Evolutionary conservation across 1,139 yeast species (phyloP), one percentile per base, ranked within the genome.

Genomic region (Magnusiomyces magnusii): DNA sequence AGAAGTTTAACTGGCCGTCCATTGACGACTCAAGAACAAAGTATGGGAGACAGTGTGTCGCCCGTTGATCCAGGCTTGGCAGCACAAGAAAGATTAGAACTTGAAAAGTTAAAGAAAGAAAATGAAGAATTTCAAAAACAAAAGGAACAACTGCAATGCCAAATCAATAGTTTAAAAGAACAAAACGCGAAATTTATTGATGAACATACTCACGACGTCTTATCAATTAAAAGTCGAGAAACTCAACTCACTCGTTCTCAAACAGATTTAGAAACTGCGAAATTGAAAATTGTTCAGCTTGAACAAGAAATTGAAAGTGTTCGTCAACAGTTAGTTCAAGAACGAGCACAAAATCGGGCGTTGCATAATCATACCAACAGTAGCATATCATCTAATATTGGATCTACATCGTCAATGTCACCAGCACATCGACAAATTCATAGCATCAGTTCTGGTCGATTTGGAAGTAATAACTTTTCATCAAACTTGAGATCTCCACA

Each of bases 191-290:
- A 44, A 27, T 27, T 44, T 21, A 21, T 75, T 59, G 81, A 78
- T 58, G 85, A 81, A 58, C 78, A 78, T 54, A 81, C 85, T 1
- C 77, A 76, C 55, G 78, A 80, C 56, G 74, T 76, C 47, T 75
- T 85, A 63, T 76, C 79, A 61, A 71, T 82, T 34, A 85, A 85
- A 68, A 83, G 87, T 53, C 84, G 82, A 63, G 93, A 86, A 57
- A 81, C 87, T 0, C 90, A 84, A 66, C 73, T 86, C 3, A 76
- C 79, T 47, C 73, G 92, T 53, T 75, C 83, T 23, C 79, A 76
- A 57, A 80, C 84, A 55, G 93, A 87, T 64, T 71, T 83, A 55
- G 90, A 49, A 49, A 49, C 21, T 10, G 21, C 31, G 3, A 9
- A 21, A 17, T 17, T 28, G 9, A 9, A 36, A 7, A 28, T 28